Evolutionary conservation across 805 yeast species (phyloP).

Genomic region (Sungouiozyma ichnusensis): DNA sequence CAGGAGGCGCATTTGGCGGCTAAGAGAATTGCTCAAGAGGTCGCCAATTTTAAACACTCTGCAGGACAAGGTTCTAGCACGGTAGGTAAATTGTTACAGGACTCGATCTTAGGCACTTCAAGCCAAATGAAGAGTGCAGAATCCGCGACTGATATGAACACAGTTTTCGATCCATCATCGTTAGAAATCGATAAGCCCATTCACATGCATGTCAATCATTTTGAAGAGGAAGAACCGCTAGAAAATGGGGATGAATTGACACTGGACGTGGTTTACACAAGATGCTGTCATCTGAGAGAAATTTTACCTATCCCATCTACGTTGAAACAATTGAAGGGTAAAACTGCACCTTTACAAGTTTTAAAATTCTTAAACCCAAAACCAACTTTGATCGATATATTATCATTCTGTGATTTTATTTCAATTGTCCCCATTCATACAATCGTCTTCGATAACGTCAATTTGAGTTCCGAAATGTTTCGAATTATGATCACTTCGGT

Average conservation of each 20-base stretch:
- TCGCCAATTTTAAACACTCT: conserved; percentile 33
- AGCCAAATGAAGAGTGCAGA: not conserved
- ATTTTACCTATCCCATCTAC: conserved; percentile 88
- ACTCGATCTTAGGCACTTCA: not conserved
- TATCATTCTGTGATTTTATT: conserved; percentile 79
- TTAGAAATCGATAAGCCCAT: conserved; percentile 58
- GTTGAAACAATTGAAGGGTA: conserved; percentile 65
- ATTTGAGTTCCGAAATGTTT: conserved; percentile 65
- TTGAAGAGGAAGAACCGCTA: conserved; percentile 22
- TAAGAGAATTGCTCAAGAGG: conserved; percentile 56
- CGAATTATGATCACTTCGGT: conserved; percentile 61
- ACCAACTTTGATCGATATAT: conserved; percentile 80
- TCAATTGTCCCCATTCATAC: conserved; percentile 73
- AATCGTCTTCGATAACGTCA: conserved; percentile 68
- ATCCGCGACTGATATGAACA: not conserved
- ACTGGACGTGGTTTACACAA: conserved; percentile 64
- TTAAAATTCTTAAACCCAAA: conserved; percentile 69
- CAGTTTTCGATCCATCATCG: not conserved
- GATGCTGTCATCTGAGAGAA: conserved; percentile 88
- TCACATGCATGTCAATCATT: conserved; percentile 49
- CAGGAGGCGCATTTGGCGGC: conserved; percentile 69
- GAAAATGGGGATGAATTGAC: conserved; percentile 24
- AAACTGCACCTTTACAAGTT: conserved; percentile 61
- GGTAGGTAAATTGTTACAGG: not conserved
- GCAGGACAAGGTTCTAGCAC: not conserved